A percentile compares a stretch with the other conserved stretches of the same genome.
Conservation (phyloP, 2,329 filamentous ascomycete genomes). For the Aspergillus ibericus region DNA sequence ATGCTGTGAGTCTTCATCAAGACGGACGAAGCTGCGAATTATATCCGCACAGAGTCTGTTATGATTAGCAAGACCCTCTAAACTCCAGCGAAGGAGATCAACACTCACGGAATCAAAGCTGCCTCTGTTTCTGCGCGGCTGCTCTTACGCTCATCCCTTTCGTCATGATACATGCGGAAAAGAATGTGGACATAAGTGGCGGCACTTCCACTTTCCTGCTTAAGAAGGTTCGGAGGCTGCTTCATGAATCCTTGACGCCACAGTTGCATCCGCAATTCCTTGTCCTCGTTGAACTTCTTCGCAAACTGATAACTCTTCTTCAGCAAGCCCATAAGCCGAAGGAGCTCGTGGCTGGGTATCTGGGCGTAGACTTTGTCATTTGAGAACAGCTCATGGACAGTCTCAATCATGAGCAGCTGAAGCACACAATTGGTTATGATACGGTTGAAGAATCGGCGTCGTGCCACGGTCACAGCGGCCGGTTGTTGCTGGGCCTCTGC, state of each 20-base stretch:
- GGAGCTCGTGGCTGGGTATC: constrained; percentile 84
- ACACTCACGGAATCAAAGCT: constrained; percentile 74
- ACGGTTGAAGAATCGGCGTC: constrained; percentile 94
- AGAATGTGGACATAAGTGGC: constrained; percentile 95
- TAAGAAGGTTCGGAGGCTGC: constrained; percentile 93
- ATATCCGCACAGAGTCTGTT: constrained; percentile 83
- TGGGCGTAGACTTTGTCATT: constrained; percentile 93
- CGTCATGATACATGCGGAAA: constrained; percentile 95
- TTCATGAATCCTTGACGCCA: constrained; percentile 99
- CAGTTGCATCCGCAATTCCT: constrained; percentile 87
- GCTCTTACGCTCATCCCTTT: constrained; percentile 75
- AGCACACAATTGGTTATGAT: constrained; percentile 99
- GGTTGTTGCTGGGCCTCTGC: constrained; percentile 80
- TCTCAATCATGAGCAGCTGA: constrained; percentile 98
- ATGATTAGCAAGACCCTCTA: constrained; percentile 20
- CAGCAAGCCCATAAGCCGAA: constrained; percentile 88
- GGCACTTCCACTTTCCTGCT: constrained; percentile 91
- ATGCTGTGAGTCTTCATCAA: constrained; percentile 96
- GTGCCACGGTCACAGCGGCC: constrained; percentile 86
- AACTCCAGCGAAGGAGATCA: not conserved
- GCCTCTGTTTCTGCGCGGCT: constrained; percentile 82
- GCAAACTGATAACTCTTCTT: constrained; percentile 98
- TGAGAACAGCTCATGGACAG: constrained; percentile 96
- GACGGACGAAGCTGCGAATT: constrained; percentile 75
- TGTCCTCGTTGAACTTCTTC: constrained; percentile 95